Evolutionary conservation across 495 filamentous ascomycete species (phyloP).

Genomic region (Aspergillus sclerotiicarbonarius): DNA sequence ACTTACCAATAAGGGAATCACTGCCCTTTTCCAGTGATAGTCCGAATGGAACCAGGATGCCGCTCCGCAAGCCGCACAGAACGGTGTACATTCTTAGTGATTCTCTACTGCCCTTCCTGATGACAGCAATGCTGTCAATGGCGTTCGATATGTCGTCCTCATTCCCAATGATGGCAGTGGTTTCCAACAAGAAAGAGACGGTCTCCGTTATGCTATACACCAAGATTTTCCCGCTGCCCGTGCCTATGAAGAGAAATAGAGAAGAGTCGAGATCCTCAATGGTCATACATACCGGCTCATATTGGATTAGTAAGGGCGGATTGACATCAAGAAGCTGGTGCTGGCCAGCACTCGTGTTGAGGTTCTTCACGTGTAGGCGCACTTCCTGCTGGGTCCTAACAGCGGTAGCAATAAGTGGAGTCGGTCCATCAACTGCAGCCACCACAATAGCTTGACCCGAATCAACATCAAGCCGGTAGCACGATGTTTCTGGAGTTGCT

Average conservation of each 20-base stretch:
- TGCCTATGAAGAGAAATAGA: constrained; percentile 37
- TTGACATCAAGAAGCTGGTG: constrained; percentile 19
- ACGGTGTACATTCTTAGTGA: constrained; percentile 21
- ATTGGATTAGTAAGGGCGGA: constrained; percentile 20
- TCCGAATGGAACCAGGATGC: constrained; percentile 39
- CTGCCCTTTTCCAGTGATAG: constrained; percentile 21
- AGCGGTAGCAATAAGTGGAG: constrained; percentile 27
- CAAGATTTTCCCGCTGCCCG: constrained; percentile 33
- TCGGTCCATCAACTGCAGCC: constrained; percentile 30
- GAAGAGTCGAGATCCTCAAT: constrained; percentile 26
- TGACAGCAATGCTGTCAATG: constrained; percentile 36
- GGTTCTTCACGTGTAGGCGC: constrained; percentile 23
- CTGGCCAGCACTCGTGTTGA: constrained; percentile 13
- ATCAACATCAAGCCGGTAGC: constrained; percentile 19
- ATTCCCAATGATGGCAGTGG: constrained; percentile 14
- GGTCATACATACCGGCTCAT: constrained; percentile 39
- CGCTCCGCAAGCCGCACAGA: constrained; percentile 45
- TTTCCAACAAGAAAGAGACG: constrained; percentile 22
- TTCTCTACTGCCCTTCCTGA: constrained; percentile 16
- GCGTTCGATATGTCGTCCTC: constrained; percentile 35
- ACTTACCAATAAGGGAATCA: constrained; percentile 28
- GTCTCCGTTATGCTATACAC: constrained; percentile 27
- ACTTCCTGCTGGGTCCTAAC: constrained; percentile 24
- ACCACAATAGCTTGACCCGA: constrained; percentile 22
- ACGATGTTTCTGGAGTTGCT: constrained; percentile 19